Evolutionary conservation across 2,329 filamentous ascomycete species (phyloP).

Genomic region (Venturiaceae sp.): DNA sequence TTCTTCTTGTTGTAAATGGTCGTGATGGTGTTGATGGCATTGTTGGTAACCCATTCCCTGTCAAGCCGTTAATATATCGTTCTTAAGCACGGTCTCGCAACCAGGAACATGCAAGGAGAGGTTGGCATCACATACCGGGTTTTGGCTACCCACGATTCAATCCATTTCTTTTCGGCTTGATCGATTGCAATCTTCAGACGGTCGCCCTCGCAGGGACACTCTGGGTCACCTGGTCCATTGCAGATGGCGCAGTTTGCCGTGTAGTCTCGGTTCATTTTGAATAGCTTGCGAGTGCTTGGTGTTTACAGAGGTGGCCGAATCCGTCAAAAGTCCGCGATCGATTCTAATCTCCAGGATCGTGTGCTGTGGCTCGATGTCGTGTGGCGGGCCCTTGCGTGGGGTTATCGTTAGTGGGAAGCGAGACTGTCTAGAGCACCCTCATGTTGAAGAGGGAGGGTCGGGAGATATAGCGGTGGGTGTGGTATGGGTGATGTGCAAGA

Average conservation of each 20-base stretch:
- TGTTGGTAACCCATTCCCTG: conserved; percentile 10
- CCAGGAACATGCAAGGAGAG: not conserved
- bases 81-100: not conserved
- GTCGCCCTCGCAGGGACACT: conserved; percentile 9
- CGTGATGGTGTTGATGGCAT: conserved; percentile 8
- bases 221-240: conserved; percentile 8
- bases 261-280: conserved; percentile 6
- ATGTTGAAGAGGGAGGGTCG: not conserved
- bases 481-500: not conserved
- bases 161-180: conserved; percentile 10
- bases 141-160: conserved; percentile 9
- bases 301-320: not conserved
- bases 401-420: not conserved
- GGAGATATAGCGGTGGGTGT: not conserved
- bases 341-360: not conserved
- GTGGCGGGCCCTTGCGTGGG: not conserved
- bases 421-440: not conserved
- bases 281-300: not conserved
- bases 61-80: not conserved
- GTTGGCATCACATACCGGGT: conserved; percentile 6
- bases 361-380: not conserved
- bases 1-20: conserved; percentile 7
- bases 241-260: conserved; percentile 9
- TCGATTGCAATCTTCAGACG: conserved; percentile 8
- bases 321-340: not conserved